Base-by-base conservation (phyloP, 176 grass and related monocot species). In the Musa itinerans region DNA sequence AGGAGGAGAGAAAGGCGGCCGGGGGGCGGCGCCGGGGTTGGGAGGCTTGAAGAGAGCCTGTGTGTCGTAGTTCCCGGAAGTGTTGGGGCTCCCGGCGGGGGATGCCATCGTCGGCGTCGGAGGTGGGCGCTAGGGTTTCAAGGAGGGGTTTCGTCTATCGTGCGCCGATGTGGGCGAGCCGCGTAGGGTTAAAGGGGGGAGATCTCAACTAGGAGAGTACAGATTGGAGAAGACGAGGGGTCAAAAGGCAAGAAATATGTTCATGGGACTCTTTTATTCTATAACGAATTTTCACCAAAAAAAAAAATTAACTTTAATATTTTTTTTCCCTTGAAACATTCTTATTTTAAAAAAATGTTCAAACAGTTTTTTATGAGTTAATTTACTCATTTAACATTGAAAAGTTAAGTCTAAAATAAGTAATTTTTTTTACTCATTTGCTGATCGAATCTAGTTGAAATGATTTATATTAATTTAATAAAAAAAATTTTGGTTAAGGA, bases 21-120 rank as follows among this genome's bases (percentile, higher is more conserved):
- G 84, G 78, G 75, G 20, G 21, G n/a, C 7, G 8, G 59, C n/a
- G 61, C 61, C 61, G 26, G 80, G 17, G 23, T 78, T 86, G 3
- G 77, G 69, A 12, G 87, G 85, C 75, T 80, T 88, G 65, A 90
- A 85, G 21, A 96, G 83, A 49, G 74, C 82, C 26, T 54, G 29
- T 27, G 73, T n/a, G 52, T 92, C 85, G 73, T 86, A 92, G 21
- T 83, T 79, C 0, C 53, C 59, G 29, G 54, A 84, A 0, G 84
- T 78, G 70, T 84, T 88, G 75, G 89, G 83, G 50, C 81, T 92
- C 59, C 87, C 83, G 54, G 85, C 75, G 0, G 89, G 93, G 14
- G 89, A 88, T 9, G 89, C 89, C 92, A 96, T 96, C 54, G 54
- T 70, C 71, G 54, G 61, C 65, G 63, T 21, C 2, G 52, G n/a